Conservation (phyloP, 768 basidiomycete species). For the Rhodosporidiobolus sp. region DNA sequence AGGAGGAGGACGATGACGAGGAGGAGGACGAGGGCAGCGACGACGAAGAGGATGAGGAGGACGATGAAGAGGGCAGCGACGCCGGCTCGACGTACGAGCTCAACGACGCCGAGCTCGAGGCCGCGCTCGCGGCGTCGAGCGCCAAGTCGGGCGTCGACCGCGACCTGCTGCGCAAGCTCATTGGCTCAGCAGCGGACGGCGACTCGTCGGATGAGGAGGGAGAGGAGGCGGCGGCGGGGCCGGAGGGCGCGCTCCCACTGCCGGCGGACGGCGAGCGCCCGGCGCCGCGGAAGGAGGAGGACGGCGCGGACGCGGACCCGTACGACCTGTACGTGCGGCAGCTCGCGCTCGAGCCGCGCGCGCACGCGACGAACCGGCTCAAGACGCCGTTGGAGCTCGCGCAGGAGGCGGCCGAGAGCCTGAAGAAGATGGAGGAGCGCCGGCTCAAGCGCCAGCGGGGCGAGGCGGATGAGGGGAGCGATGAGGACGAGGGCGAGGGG, state of each 20-base stretch:
- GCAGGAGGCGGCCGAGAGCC: conserved; percentile 73
- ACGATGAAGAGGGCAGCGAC: conserved; percentile 3
- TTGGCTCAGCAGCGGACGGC: conserved; percentile 38
- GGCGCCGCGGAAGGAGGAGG: conserved; percentile 3
- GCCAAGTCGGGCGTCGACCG: conserved; percentile 44
- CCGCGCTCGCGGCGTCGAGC: conserved; percentile 29
- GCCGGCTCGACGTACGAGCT: conserved; percentile 35
- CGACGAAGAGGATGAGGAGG: conserved; percentile 17
- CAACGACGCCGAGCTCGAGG: conserved; percentile 38
- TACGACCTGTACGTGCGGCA: conserved; percentile 91
- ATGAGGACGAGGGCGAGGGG: conserved; percentile 62
- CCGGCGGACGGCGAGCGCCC: too few species aligned
- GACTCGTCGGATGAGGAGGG: conserved; percentile 19
- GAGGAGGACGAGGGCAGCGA: conserved; percentile 47
- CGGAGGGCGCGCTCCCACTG: too few species aligned
- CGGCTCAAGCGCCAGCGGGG: conserved; percentile 82
- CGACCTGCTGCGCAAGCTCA: conserved; percentile 44
- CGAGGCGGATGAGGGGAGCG: conserved; percentile 59
- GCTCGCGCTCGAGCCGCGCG: conserved; percentile 78
- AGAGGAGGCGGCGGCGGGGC: too few species aligned
- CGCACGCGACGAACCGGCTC: conserved; percentile 88
- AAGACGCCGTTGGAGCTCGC: conserved; percentile 96
- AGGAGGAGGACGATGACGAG: conserved; percentile 33
- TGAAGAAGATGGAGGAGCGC: conserved; percentile 79
- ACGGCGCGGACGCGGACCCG: conserved; percentile 53